Base-by-base conservation (phyloP, 495 filamentous ascomycete species). In the Rhizodiscina lignyota region DNA sequence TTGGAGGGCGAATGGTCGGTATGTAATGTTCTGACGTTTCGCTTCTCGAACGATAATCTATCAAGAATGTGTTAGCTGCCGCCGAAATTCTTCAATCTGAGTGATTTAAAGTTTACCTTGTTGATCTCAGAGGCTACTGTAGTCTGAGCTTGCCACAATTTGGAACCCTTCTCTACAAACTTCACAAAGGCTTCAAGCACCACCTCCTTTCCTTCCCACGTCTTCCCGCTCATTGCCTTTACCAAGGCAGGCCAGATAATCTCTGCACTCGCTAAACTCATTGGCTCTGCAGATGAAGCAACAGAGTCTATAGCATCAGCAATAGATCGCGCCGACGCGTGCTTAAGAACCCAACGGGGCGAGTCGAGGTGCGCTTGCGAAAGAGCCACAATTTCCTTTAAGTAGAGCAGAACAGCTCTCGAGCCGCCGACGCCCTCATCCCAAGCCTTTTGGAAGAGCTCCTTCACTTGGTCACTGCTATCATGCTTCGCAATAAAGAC, bases 171-270 rank as follows among this genome's bases (percentile, higher is more conserved):
- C 33, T 67, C 60, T 1, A 74, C 70, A 44, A 94, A 85, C 37
- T 70, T 71, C 10, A 82, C 76, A 52, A 92, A 78, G n/a, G 81
- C 77, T 38, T 73, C 65, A n/a, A 96, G 60, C 32, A 96, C 73
- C 38, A 70, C 75, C 54, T 94, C 89, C 56, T 97, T 97, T 5
- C 83, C 84, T 6, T 81, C 74, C 70, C 92, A 97, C 3, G 84
- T 92, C 58, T 91, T 94, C 16, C 91, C 77, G 12, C 68, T 63
- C 34, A 93, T 49, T 2, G 84, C 74, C 47, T 75, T 79, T 29
- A 93, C 81, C 17, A 92, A 61, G 0, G 74, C 69, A 0, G 83
- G 82, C 83, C 84, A 97, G 15, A 94, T 47, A 8, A 64, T 59
- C 45, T 68, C 61, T 21, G 79, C 62, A 10, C 42, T 41, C 4